These are phyloP conservation scores for Coprinopsis marcescibilis DNA, from an alignment of 768 basidiomycete species.

Conservation along the genomic window DNA sequence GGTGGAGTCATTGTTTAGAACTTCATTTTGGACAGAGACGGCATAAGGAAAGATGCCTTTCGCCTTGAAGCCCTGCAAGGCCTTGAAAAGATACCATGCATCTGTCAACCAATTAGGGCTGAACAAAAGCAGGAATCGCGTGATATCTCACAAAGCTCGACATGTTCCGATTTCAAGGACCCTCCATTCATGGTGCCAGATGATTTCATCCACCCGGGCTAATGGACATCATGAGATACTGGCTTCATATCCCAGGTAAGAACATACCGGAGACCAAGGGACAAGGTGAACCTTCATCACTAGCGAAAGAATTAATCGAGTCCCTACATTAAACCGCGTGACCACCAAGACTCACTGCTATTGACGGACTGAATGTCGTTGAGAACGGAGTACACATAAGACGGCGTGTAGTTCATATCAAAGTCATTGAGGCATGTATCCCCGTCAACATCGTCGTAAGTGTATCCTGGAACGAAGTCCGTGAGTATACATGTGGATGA, in stretches of 20 bases:
- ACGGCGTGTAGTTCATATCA: conserved; percentile 48
- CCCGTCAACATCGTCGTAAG: conserved; percentile 48
- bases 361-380: conserved; percentile 58
- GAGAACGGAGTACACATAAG: conserved; percentile 53
- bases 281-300: conserved; percentile 49
- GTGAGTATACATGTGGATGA: background rate
- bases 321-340: background rate
- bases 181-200: conserved; percentile 62
- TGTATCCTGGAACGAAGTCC: conserved; percentile 39
- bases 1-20: conserved; percentile 46
- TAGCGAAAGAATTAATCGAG: conserved; percentile 4
- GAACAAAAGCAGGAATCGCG: conserved; percentile 1
- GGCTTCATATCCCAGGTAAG: no score
- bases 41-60: conserved; percentile 57
- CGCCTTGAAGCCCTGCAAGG: conserved; percentile 53
- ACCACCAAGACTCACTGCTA: conserved; percentile 25
- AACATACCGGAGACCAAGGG: conserved; percentile 66
- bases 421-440: conserved; percentile 55
- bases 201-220: conserved; percentile 77
- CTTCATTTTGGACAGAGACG: conserved; percentile 53
- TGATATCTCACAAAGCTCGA: conserved; percentile 35
- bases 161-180: conserved; percentile 40
- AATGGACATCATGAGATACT: conserved; percentile 1
- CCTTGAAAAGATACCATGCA: conserved; percentile 62
- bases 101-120: conserved; percentile 32